These are phyloP conservation scores for Bacterosira constricta DNA, from an alignment of 108 stramenopile genomes.

Conservation along the genomic window DNA sequence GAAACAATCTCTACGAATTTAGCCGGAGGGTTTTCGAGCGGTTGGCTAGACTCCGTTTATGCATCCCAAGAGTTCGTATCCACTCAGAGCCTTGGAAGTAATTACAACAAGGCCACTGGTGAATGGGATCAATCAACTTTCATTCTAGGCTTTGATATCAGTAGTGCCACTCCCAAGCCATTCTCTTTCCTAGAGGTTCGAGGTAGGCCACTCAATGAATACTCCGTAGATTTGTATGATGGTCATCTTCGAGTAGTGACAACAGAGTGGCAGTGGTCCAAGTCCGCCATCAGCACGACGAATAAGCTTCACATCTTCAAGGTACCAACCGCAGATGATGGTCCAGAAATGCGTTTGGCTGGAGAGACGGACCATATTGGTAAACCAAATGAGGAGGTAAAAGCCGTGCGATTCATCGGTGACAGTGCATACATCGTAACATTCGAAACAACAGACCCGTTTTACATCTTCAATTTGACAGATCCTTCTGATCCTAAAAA, in stretches of 20 bases:
- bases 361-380: constrained; percentile 47
- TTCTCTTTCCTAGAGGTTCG: constrained; percentile 24
- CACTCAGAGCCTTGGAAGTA: constrained; percentile 19
- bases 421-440: constrained; percentile 48
- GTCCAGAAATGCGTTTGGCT: constrained; percentile 24
- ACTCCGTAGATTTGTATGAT: constrained; percentile 44
- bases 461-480: constrained; percentile 35
- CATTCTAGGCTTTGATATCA: constrained; percentile 43
- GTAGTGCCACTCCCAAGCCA: constrained; percentile 18
- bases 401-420: constrained; percentile 42
- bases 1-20: constrained; percentile 23
- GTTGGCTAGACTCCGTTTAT: constrained; percentile 36
- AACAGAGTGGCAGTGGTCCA: constrained; percentile 31
- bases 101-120: constrained; percentile 13
- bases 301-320: constrained; percentile 51
- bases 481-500: constrained; percentile 26
- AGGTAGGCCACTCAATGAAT: constrained; percentile 47
- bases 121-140: constrained; percentile 44
- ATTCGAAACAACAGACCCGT: constrained; percentile 43
- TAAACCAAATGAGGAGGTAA: constrained; percentile 44
- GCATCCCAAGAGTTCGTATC: constrained; percentile 39
- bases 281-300: constrained; percentile 18
- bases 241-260: constrained; percentile 49
- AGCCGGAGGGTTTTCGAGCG: constrained; percentile 34
- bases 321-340: constrained; percentile 25